Conservation (phyloP, 2,329 filamentous ascomycete genomes). For the Ophiocordyceps australis region DNA sequence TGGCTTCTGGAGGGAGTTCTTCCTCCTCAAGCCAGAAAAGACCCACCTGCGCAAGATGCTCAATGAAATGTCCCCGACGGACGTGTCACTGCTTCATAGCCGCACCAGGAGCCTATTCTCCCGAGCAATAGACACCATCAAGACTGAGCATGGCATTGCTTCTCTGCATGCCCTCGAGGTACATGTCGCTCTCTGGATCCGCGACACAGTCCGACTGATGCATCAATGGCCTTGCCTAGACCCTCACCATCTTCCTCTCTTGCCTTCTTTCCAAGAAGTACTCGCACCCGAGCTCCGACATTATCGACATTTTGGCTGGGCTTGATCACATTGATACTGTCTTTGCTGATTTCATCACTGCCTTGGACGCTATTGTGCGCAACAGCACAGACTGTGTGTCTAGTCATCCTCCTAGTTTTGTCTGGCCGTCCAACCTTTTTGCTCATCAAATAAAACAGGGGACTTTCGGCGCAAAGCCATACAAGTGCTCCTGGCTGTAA, state of each 20-base stretch:
- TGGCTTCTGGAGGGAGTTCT: slow-evolving; percentile 94
- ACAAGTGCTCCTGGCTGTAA: slow-evolving; percentile 63
- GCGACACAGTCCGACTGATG: no score
- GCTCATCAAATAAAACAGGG: slow-evolving; percentile 38
- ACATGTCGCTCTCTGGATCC: slow-evolving; percentile 20
- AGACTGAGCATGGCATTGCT: slow-evolving; percentile 37
- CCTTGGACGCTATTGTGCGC: slow-evolving; percentile 67
- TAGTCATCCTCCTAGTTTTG: no score
- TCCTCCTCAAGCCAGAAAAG: slow-evolving; percentile 69
- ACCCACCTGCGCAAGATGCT: slow-evolving; percentile 49
- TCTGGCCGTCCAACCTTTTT: no score
- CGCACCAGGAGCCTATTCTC: slow-evolving; percentile 66
- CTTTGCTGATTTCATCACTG: slow-evolving; percentile 75
- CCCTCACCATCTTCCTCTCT: slow-evolving; percentile 73
- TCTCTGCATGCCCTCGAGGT: slow-evolving; percentile 79
- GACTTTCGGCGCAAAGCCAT: slow-evolving; percentile 65
- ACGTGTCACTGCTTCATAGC: slow-evolving; percentile 59
- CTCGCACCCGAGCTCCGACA: slow-evolving; percentile 86
- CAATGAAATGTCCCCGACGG: slow-evolving; percentile 50
- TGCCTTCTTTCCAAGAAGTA: slow-evolving; percentile 76
- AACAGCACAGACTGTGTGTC: slow-evolving; percentile 53
- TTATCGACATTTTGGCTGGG: slow-evolving; percentile 77
- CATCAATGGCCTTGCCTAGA: slow-evolving; percentile 36
- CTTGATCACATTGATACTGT: slow-evolving; percentile 74
- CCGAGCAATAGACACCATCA: slow-evolving; percentile 52